phyloP scores from a whole-genome alignment of 2,329 filamentous ascomycete genomes.

The Drechslerella dactyloides region DNA sequence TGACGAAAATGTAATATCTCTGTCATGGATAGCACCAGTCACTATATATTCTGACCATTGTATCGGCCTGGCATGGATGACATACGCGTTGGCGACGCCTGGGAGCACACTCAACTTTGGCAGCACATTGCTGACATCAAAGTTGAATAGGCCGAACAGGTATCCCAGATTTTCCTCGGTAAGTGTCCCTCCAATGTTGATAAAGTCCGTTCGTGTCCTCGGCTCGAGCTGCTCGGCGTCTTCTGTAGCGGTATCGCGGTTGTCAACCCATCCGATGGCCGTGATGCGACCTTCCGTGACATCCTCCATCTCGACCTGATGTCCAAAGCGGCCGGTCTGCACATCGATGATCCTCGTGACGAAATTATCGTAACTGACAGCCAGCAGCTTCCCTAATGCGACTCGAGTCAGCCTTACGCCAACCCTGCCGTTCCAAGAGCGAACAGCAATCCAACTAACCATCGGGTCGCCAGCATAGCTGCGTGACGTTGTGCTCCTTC shows the following conservation, averaged over 20 bases:
- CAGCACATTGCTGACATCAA: conserved; percentile 53
- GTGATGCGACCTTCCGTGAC: conserved; percentile 52
- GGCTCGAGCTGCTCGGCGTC: conserved; percentile 44
- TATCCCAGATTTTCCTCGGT: conserved; percentile 47
- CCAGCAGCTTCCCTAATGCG: conserved; percentile 53
- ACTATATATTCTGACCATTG: not conserved
- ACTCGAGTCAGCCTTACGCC: not conserved
- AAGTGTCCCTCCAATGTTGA: conserved; percentile 42
- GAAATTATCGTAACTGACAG: conserved; percentile 54
- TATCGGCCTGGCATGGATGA: not conserved
- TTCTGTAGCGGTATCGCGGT: conserved; percentile 44
- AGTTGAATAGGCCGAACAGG: conserved; percentile 48
- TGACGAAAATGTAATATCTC: conserved; percentile 55
- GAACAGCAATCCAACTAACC: conserved; percentile 41
- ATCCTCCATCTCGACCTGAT: conserved; percentile 53
- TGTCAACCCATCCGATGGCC: conserved; percentile 55
- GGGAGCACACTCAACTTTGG: conserved; percentile 54
- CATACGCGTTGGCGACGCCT: conserved; percentile 51
- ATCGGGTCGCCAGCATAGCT: conserved; percentile 54
- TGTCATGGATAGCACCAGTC: conserved; percentile 10
- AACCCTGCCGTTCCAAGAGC: not conserved
- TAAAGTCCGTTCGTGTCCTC: conserved; percentile 46
- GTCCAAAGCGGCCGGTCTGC: conserved; percentile 54
- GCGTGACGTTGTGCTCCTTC: conserved; percentile 52
- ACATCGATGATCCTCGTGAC: conserved; percentile 55